Conservation (phyloP, 495 filamentous ascomycete species). For the Pyronema domesticum region DNA sequence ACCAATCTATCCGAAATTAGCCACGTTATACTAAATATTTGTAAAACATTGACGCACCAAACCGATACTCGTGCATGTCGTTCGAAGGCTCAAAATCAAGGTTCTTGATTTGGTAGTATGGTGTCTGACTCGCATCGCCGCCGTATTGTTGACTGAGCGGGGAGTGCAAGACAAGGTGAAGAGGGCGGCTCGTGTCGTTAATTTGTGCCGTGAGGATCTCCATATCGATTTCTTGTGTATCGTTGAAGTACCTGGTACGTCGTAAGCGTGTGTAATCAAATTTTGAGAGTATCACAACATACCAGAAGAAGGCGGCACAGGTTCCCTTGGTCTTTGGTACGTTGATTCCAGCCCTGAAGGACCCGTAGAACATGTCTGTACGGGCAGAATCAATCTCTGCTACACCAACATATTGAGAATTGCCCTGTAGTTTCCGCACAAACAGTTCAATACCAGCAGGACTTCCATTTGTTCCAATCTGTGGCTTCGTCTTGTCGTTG, state of each 20-base stretch:
- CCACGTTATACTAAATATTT: not conserved
- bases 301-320: conserved; percentile 67
- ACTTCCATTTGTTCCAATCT: conserved; percentile 29
- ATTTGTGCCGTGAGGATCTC: conserved; percentile 51
- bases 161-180: conserved; percentile 60
- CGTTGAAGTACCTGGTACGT: conserved; percentile 39
- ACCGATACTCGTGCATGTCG: conserved; percentile 56
- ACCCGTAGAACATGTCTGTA: conserved; percentile 45
- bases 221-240: conserved; percentile 66
- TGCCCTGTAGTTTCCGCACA: conserved; percentile 31
- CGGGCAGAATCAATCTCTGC: conserved; percentile 42
- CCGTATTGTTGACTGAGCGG: conserved; percentile 34
- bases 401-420: conserved; percentile 36
- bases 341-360: conserved; percentile 48
- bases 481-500: conserved; percentile 12
- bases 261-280: not conserved
- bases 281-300: conserved; percentile 13
- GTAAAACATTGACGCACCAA: conserved; percentile 24
- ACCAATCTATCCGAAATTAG: conserved; percentile 36
- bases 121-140: conserved; percentile 38
- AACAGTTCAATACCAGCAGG: conserved; percentile 42
- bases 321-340: conserved; percentile 41
- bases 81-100: conserved; percentile 44
- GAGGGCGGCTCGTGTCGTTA: conserved; percentile 33
- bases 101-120: conserved; percentile 34